Evolutionary conservation across 768 basidiomycete genomes (phyloP).

Genomic region (Lactarius sp.): DNA sequence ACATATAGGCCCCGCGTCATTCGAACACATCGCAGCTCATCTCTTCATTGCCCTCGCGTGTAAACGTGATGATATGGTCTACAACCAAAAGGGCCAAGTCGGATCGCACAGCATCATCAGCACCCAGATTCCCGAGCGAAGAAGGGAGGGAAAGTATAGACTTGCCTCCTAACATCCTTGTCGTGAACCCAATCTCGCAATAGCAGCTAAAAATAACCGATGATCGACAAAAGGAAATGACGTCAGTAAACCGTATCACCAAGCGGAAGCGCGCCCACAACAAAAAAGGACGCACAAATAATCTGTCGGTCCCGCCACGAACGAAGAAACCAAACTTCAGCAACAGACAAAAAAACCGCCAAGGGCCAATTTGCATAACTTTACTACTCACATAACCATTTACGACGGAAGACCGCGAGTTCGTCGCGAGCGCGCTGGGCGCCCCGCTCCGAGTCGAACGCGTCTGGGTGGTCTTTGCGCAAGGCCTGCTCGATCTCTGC

Average conservation of each 20-base stretch:
- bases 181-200: conserved; percentile 11
- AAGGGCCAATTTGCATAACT: background rate
- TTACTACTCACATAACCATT: conserved; percentile 58
- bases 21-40: conserved; percentile 47
- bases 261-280: no score
- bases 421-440: conserved; percentile 40
- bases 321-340: background rate
- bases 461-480: conserved; percentile 52
- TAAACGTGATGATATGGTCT: conserved; percentile 64
- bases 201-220: background rate
- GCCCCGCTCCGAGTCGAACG: conserved; percentile 38
- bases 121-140: background rate
- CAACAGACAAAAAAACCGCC: conserved; percentile 27
- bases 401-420: conserved; percentile 68
- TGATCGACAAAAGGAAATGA: background rate
- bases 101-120: background rate
- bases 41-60: conserved; percentile 56
- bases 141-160: no score
- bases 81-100: conserved; percentile 9
- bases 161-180: conserved; percentile 3
- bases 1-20: conserved; percentile 3
- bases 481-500: conserved; percentile 45
- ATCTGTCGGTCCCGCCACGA: background rate
- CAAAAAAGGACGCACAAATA: conserved; percentile 1
- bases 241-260: no score